Evolutionary conservation across 345 rosid genomes (phyloP).

Genomic region (Eucalyptus shirleyi): DNA sequence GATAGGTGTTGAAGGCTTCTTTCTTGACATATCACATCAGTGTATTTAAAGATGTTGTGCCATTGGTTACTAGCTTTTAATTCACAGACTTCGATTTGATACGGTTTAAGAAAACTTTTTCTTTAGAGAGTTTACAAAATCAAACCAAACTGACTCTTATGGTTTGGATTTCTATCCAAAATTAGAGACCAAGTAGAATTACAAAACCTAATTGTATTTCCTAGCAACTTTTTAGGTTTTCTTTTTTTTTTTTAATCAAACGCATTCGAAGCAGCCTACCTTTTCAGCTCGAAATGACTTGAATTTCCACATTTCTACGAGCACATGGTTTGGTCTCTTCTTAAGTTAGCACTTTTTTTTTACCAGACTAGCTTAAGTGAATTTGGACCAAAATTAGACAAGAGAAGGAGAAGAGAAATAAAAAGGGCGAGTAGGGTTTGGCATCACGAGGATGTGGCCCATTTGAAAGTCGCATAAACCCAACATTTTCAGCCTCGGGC

Average conservation of each 20-base stretch:
- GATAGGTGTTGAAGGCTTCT: too few relatives aligned
- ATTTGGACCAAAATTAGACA: neutral
- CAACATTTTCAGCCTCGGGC: neutral
- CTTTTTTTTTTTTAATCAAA: neutral
- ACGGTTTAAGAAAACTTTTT: neutral
- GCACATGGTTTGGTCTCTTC: neutral
- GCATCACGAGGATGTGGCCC: neutral
- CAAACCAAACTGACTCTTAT: accelerated
- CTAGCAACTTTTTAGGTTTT: neutral
- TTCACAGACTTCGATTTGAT: neutral
- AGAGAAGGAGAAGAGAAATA: neutral
- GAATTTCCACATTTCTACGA: neutral
- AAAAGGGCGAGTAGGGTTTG: neutral
- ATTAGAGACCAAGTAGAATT: neutral
- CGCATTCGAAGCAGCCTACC: neutral
- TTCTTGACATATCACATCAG: accelerated
- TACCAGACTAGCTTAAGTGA: neutral
- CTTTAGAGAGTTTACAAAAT: neutral
- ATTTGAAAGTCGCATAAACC: neutral
- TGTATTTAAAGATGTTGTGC: neutral
- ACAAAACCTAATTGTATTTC: neutral
- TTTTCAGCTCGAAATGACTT: neutral
- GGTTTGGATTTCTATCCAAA: neutral
- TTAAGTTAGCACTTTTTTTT: neutral
- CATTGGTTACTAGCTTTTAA: neutral